Evolutionary conservation across 2,329 filamentous ascomycete species (phyloP), one percentile per base, ranked within the genome.

Genomic region (Neobulgaria alba): DNA sequence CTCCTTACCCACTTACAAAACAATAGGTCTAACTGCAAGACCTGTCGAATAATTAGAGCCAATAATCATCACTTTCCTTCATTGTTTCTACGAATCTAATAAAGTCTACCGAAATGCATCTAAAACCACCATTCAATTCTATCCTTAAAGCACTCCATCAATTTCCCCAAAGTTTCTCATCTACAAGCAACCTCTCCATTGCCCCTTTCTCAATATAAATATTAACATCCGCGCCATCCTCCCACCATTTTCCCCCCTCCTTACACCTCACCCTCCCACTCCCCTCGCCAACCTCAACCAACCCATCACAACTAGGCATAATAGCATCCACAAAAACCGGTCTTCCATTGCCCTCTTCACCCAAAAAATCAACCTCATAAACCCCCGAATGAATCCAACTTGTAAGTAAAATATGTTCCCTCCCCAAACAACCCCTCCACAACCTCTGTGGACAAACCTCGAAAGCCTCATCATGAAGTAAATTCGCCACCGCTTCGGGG

Each of bases 351-450:
- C 45, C 39, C 7, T 49, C 33, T 15, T 37, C 36, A n/a, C n/a
- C n/a, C n/a, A n/a, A n/a, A 21, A 72, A 71, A 10, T 67, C 61
- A 10, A 70, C 60, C 29, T 68, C 61, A 14, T 66, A 63, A 7
- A 62, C 50, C 15, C 54, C 55, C 10, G 59, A 40, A 20, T 62
- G 50, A 17, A 61, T 57, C 69, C 68, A 72, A 0, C 62, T 65
- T 4, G 68, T 71, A 3, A 66, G 62, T 3, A 71, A 46, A 1
- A 62, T 47, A 51, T 71, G 67, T 16, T 57, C 52, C 0, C 48
- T 42, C 0, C 68, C 69, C 5, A 69, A 41, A 39, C 71, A 72
- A 0, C 50, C 63, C 43, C 67, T 63, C 69, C 68, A 72, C 12
- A 72, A 45, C 4, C 69, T 58, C 53, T 72, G 68, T 0, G 69